Conservation (phyloP, 2,329 filamentous ascomycete species). For the Verticillium nonalfalfae region DNA sequence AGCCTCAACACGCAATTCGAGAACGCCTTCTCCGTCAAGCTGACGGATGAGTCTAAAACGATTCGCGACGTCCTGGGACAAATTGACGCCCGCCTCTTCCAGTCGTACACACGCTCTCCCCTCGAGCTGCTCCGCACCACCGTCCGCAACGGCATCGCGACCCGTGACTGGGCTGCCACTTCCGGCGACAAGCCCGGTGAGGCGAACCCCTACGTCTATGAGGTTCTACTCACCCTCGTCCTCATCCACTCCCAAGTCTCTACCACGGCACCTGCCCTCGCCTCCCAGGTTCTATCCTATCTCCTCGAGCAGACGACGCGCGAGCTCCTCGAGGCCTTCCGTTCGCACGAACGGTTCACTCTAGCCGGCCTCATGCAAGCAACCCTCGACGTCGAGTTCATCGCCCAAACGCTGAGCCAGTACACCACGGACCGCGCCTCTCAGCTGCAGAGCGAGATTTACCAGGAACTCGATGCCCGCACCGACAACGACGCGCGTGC, state of each 20-base stretch:
- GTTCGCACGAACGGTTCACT: slow-evolving; percentile 59
- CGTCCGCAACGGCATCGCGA: slow-evolving; percentile 66
- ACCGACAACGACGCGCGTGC: slow-evolving; percentile 83
- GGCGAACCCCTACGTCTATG: slow-evolving; percentile 85
- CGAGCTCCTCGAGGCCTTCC: slow-evolving; percentile 78
- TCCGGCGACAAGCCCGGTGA: slow-evolving; percentile 56
- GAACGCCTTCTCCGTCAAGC: slow-evolving; percentile 84
- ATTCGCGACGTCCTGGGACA: slow-evolving; percentile 86
- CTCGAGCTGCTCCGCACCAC: slow-evolving; percentile 61
- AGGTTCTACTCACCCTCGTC: slow-evolving; percentile 76
- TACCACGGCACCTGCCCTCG: slow-evolving; percentile 70
- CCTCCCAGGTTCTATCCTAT: slow-evolving; percentile 75
- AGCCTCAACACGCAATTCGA: slow-evolving; percentile 90
- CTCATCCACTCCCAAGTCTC: slow-evolving; percentile 87
- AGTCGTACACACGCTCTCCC: slow-evolving; percentile 80
- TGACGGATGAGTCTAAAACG: slow-evolving; percentile 88
- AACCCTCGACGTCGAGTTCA: slow-evolving; percentile 93
- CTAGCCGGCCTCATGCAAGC: slow-evolving; percentile 90
- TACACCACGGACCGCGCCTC: slow-evolving; percentile 82
- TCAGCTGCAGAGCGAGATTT: slow-evolving; percentile 82
- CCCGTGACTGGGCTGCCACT: slow-evolving; percentile 63
- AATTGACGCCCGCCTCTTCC: slow-evolving; percentile 86
- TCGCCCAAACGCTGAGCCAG: slow-evolving; percentile 84
- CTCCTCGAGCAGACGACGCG: slow-evolving; percentile 76
- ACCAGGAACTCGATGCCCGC: slow-evolving; percentile 80